These are phyloP conservation scores for Chloromonas sp. DNA, from an alignment of 163 green algal genomes.

Conservation along the genomic window DNA sequence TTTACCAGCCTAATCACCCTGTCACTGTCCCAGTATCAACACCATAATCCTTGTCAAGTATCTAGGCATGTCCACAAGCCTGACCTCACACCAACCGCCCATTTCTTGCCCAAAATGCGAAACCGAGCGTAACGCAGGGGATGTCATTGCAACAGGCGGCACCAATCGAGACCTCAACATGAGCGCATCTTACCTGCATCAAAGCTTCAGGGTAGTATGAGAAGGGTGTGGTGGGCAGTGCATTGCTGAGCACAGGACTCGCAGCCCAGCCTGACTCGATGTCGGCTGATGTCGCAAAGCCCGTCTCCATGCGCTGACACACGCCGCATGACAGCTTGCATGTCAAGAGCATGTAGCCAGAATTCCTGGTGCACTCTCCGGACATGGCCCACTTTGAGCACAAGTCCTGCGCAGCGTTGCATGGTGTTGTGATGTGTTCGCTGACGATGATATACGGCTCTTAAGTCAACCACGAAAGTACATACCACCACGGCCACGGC, in stretches of 20 bases:
- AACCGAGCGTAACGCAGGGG: too few relatives aligned
- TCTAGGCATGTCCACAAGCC: background rate
- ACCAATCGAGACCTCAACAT: too few relatives aligned
- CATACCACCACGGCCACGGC: too few relatives aligned
- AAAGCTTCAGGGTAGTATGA: too few relatives aligned
- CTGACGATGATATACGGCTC: too few relatives aligned
- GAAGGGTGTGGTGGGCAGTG: too few relatives aligned
- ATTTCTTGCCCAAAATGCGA: background rate
- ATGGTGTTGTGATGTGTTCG: background rate
- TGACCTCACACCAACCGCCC: background rate
- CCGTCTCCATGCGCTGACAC: background rate
- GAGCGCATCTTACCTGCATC: too few relatives aligned
- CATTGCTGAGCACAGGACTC: too few relatives aligned
- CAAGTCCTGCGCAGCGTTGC: conserved; percentile 2
- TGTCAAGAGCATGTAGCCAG: conserved; percentile 5
- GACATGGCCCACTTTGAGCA: background rate
- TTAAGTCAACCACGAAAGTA: too few relatives aligned
- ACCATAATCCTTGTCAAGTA: background rate
- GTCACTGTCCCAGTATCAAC: background rate
- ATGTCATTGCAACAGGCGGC: too few relatives aligned
- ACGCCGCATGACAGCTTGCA: background rate
- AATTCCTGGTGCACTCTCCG: background rate
- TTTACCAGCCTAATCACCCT: background rate
- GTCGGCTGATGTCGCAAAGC: background rate
- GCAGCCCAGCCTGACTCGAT: too few relatives aligned